Percentiles rank a stretch among this genome's conserved stretches.
phyloP scores from a whole-genome alignment of 78 protist species.

The Goniomonas avonlea region DNA sequence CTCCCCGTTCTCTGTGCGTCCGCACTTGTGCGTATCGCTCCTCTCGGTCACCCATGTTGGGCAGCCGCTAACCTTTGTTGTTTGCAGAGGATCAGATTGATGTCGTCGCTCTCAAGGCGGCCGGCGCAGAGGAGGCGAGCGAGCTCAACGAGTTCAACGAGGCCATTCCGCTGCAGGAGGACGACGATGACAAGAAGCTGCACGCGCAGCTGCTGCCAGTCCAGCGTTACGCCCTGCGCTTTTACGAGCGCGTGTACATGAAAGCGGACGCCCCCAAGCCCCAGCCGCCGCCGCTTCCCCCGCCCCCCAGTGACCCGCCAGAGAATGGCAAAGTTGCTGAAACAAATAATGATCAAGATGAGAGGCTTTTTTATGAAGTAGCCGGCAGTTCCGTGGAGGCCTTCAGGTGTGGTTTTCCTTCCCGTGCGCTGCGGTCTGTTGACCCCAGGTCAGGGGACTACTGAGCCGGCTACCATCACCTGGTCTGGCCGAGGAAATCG shows the following conservation, averaged over 20 bases:
- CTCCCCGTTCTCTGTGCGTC: no score
- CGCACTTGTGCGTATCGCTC: no score
- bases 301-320: neutral
- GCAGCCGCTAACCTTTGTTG: no score
- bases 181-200: no score
- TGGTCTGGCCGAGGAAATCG: neutral
- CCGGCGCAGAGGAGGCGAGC: neutral
- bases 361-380: neutral
- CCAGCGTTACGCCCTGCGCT: constrained; percentile 5
- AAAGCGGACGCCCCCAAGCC: neutral
- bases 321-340: neutral
- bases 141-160: constrained; percentile 7
- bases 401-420: neutral
- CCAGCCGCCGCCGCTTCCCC: neutral
- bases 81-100: neutral
- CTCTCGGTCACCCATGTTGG: no score
- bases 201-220: neutral
- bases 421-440: neutral
- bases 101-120: neutral
- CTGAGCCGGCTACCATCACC: neutral
- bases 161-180: no score
- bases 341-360: neutral
- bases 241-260: neutral
- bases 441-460: neutral
- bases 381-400: neutral